Evolutionary conservation across 2,329 filamentous ascomycete species (phyloP).

Genomic region (Amphichorda felina): DNA sequence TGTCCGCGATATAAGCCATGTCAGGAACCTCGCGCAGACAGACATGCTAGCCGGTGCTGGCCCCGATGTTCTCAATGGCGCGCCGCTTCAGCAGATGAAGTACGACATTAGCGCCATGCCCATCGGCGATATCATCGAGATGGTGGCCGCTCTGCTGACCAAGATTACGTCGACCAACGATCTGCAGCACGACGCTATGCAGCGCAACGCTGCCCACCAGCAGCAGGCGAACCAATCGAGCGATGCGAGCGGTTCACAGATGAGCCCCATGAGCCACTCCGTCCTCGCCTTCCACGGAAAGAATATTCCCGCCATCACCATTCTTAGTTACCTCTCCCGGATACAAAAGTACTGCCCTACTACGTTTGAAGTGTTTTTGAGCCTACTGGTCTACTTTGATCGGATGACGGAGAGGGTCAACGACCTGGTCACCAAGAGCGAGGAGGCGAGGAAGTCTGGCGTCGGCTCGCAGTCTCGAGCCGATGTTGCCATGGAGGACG

Average conservation of each 20-base stretch:
- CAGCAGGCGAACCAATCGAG: conserved; percentile 38
- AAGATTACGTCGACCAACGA: conserved; percentile 98
- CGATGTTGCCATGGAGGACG: conserved; percentile 16
- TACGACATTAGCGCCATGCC: conserved; percentile 99
- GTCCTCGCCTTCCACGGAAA: conserved; percentile 96
- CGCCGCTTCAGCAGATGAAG: conserved; percentile 43
- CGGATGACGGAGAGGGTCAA: conserved; percentile 97
- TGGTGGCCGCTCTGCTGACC: conserved; percentile 91
- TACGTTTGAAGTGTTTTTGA: conserved; percentile 95
- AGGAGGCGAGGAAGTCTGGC: conserved; percentile 32
- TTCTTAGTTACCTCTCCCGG: conserved; percentile 85
- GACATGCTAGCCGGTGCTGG: conserved; percentile 48
- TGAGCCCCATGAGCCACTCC: conserved; percentile 44
- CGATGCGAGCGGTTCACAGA: conserved; percentile 38
- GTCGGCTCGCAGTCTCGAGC: conserved; percentile 12
- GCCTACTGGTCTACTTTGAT: conserved; percentile 92
- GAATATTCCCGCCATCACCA: conserved; percentile 94
- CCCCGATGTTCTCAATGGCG: conserved; percentile 30
- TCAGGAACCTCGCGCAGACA: conserved; percentile 75
- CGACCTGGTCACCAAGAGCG: conserved; percentile 59
- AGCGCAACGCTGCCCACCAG: conserved; percentile 54
- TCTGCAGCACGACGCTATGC: conserved; percentile 79
- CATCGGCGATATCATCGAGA: conserved; percentile 93
- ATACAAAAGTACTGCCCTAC: conserved; percentile 99
- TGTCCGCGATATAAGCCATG: conserved; percentile 81